A percentile compares a stretch with the other conserved stretches of the same genome.
phyloP scores from a whole-genome alignment of 163 green algal genomes.

The Picocystis sp. region DNA sequence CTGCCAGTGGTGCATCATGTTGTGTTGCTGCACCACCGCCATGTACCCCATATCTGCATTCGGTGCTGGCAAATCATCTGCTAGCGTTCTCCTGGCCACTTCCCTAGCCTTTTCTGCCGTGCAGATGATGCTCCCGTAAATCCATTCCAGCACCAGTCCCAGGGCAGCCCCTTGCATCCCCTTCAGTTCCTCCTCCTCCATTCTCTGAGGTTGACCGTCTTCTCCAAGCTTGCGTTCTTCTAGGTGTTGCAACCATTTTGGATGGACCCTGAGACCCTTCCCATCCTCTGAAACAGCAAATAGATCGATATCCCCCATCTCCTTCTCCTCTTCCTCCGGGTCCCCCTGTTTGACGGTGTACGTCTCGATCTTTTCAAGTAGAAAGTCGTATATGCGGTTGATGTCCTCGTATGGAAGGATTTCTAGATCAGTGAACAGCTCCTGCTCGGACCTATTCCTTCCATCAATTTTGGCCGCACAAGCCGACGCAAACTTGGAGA shows the following conservation, averaged over 20 bases:
- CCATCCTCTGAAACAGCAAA: slow-evolving; percentile 38
- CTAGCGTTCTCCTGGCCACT: slow-evolving; percentile 43
- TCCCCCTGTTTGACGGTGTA: background rate
- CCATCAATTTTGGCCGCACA: no score
- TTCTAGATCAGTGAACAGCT: no score
- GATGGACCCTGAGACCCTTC: slow-evolving; percentile 43
- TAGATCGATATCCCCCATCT: slow-evolving; percentile 71
- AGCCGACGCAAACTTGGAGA: no score
- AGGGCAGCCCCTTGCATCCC: slow-evolving; percentile 11
- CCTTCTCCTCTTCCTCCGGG: slow-evolving; percentile 53
- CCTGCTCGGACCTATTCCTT: no score
- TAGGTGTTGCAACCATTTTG: slow-evolving; percentile 64
- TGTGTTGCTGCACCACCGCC: slow-evolving; percentile 10
- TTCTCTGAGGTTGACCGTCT: slow-evolving; percentile 55
- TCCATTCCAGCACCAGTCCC: slow-evolving; percentile 69
- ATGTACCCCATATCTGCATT: no score
- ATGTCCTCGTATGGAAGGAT: no score
- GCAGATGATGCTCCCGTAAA: slow-evolving; percentile 69
- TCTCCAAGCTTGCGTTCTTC: slow-evolving; percentile 56
- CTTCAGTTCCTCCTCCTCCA: slow-evolving; percentile 27
- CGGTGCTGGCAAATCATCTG: slow-evolving; percentile 15
- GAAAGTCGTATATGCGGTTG: no score
- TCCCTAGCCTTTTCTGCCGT: slow-evolving; percentile 69
- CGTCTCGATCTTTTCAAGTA: no score
- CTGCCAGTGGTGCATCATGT: slow-evolving; percentile 16